Percentiles rank a stretch among this genome's conserved stretches.
Evolutionary conservation across 768 basidiomycete genomes (phyloP).

Genomic region (Trametes cubensis): DNA sequence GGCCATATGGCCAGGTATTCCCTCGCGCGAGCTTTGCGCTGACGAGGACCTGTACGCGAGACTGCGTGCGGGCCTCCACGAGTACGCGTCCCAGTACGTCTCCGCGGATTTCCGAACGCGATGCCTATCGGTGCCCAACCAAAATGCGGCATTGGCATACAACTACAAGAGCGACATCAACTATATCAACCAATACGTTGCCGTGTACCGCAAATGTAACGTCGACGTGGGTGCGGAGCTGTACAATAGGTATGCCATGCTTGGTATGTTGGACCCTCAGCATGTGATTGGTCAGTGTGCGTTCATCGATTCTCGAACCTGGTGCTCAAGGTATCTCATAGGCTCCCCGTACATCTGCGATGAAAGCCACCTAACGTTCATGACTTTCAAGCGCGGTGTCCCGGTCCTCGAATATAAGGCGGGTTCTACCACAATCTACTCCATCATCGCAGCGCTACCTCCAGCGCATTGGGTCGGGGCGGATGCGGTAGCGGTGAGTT

Average conservation of each 20-base stretch:
- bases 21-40: neutral
- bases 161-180: slow-evolving; percentile 1
- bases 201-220: neutral
- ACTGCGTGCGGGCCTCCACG: neutral
- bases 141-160: neutral
- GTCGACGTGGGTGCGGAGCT: neutral
- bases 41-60: neutral
- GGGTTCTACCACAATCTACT: neutral
- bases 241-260: neutral
- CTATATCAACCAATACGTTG: neutral
- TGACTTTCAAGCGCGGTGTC: neutral
- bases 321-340: neutral
- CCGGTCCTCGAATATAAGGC: neutral
- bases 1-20: slow-evolving; percentile 2
- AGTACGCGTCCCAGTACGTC: neutral
- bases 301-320: too few relatives aligned
- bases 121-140: neutral
- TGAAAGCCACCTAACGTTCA: neutral
- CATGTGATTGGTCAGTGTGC: neutral
- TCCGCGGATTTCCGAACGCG: neutral
- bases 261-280: neutral
- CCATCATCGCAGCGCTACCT: neutral
- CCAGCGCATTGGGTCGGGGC: neutral
- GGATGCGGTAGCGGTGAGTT: neutral
- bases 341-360: neutral